Percentiles rank a stretch among this genome's conserved stretches.
Conservation (phyloP, 2,329 filamentous ascomycete species). For the Phialocephala sp. region DNA sequence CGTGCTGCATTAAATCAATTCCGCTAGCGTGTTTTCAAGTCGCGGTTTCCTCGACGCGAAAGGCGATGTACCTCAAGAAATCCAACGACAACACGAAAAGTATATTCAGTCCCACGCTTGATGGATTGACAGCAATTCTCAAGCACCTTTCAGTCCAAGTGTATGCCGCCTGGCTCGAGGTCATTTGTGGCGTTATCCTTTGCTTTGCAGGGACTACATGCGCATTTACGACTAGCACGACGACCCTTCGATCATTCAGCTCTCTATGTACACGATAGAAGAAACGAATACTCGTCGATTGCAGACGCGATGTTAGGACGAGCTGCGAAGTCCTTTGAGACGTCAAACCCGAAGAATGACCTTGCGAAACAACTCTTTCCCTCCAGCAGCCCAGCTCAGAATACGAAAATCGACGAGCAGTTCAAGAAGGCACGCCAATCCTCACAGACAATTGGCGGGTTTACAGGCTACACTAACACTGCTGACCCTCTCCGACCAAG, state of each 20-base stretch:
- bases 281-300: constrained; percentile 39
- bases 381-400: constrained; percentile 58
- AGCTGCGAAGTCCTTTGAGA: constrained; percentile 35
- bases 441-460: constrained; percentile 44
- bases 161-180: constrained; percentile 41
- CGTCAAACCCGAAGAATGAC: constrained; percentile 34
- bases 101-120: constrained; percentile 11
- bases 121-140: constrained; percentile 28
- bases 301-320: constrained; percentile 44
- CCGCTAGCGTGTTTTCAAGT: constrained; percentile 15
- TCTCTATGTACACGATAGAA: constrained; percentile 31
- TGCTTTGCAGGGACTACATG: constrained; percentile 36
- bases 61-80: constrained; percentile 13
- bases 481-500: constrained; percentile 29
- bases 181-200: constrained; percentile 37
- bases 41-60: constrained; percentile 16
- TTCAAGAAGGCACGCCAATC: constrained; percentile 52
- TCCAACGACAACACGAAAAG: constrained; percentile 13
- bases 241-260: constrained; percentile 24
- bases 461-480: constrained; percentile 41
- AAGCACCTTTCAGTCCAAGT: constrained; percentile 33
- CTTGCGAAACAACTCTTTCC: constrained; percentile 59
- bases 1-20: background rate
- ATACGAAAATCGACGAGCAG: constrained; percentile 56
- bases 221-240: constrained; percentile 38